A percentile compares a stretch with the other conserved stretches of the same genome.
These are phyloP conservation scores for Aspergillus ibericus DNA, from an alignment of 2,329 filamentous ascomycete genomes.

Conservation along the genomic window DNA sequence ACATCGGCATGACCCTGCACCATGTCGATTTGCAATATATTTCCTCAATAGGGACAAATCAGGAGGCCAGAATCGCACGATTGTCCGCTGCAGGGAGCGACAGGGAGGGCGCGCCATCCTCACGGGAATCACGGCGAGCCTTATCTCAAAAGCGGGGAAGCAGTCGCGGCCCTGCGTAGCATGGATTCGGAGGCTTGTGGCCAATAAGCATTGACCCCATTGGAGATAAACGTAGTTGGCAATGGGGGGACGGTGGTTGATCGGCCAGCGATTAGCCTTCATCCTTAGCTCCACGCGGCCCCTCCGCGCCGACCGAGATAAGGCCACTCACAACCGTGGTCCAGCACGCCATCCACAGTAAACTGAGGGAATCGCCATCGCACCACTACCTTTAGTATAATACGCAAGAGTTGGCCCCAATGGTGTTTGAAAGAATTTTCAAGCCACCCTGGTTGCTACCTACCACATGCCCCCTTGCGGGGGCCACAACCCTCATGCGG, in stretches of 20 bases:
- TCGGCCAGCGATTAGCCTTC: not conserved
- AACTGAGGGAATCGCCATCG: not conserved
- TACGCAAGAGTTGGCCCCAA: not conserved
- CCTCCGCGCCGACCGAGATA: not conserved
- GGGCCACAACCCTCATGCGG: not conserved
- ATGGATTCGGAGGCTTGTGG: not conserved
- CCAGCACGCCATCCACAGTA: not conserved
- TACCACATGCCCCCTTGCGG: not conserved
- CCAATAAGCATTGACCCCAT: not conserved
- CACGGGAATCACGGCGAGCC: too few relatives aligned
- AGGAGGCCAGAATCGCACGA: not conserved
- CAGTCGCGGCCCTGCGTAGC: not conserved
- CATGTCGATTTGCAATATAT: not conserved
- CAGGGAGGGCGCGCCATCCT: not conserved
- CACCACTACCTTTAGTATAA: not conserved
- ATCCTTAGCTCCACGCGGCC: not conserved
- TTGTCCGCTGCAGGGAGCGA: not conserved
- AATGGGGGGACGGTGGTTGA: not conserved
- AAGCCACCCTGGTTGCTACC: not conserved
- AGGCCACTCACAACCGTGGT: not conserved
- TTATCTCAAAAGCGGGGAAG: not conserved
- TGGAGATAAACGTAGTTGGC: not conserved
- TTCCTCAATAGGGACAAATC: not conserved
- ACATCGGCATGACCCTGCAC: not conserved
- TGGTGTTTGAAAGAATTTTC: not conserved